Percentiles rank a stretch among this genome's conserved stretches.
These are phyloP conservation scores for Populus hybrid DNA, from an alignment of 441 rosid genomes.

Conservation along the genomic window DNA sequence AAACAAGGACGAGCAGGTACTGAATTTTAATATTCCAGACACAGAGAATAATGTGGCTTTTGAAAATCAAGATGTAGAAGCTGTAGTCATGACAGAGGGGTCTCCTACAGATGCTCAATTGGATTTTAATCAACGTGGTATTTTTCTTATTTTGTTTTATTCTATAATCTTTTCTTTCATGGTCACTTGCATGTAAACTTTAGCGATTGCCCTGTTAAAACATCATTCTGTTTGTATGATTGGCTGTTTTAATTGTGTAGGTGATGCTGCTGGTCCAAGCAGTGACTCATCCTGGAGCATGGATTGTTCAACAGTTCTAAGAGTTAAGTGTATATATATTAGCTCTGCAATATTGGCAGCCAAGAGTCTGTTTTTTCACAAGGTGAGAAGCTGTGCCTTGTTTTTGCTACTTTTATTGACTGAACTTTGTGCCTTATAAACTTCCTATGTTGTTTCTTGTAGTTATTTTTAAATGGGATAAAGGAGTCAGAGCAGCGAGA, in stretches of 20 bases:
- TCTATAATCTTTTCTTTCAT: background rate
- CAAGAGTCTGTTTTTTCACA: slow-evolving; percentile 71
- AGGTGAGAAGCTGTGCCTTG: slow-evolving; percentile 37
- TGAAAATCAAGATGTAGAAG: slow-evolving; percentile 81
- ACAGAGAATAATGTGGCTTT: slow-evolving; percentile 67
- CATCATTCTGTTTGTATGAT: background rate
- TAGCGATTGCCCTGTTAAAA: background rate
- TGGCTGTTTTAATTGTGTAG: slow-evolving; percentile 21
- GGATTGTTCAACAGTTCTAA: slow-evolving; percentile 42
- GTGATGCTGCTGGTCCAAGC: slow-evolving; percentile 36
- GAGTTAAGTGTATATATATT: slow-evolving; percentile 59
- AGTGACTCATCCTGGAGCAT: slow-evolving; percentile 43
- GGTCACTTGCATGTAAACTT: background rate
- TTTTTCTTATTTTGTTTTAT: background rate
- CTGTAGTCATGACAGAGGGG: slow-evolving; percentile 79
- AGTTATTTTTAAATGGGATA: slow-evolving; percentile 96
- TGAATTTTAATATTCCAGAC: slow-evolving; percentile 59
- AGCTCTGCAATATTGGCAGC: slow-evolving; percentile 81
- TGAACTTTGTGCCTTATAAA: background rate
- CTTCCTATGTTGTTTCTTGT: slow-evolving; percentile 11
- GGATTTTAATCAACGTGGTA: slow-evolving; percentile 22
- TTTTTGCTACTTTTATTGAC: slow-evolving; percentile 2
- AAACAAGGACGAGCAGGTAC: slow-evolving; percentile 60
- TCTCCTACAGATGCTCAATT: slow-evolving; percentile 46
- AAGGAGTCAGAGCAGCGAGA: slow-evolving; percentile 81